Conservation (phyloP, 73 alveolate species). For the Blepharisma stoltei region DNA sequence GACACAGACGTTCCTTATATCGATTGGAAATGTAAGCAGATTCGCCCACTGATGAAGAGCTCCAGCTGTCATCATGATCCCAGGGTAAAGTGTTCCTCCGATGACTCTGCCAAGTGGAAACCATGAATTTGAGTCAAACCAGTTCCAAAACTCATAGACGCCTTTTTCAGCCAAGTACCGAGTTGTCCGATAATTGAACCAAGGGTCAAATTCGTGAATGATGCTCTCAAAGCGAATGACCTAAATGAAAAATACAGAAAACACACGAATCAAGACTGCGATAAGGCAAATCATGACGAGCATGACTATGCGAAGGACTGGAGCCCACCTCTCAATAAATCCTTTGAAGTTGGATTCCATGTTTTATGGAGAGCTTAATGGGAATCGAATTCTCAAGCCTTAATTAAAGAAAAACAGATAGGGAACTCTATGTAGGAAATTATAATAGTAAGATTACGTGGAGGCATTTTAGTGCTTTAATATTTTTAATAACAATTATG, state of each 20-base stretch:
- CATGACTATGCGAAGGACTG: conserved; percentile 80
- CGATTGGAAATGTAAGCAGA: conserved; percentile 90
- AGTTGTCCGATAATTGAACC: conserved; percentile 97
- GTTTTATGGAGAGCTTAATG: no score
- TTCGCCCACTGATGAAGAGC: conserved; percentile 85
- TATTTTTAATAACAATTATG: no score
- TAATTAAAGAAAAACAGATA: no score
- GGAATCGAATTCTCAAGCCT: no score
- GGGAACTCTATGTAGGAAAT: no score
- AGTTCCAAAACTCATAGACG: conserved; percentile 96
- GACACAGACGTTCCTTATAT: conserved; percentile 97
- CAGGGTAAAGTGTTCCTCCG: conserved; percentile 99
- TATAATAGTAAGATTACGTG: no score
- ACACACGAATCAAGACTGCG: conserved; percentile 90
- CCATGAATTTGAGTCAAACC: conserved; percentile 99
- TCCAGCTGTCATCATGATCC: conserved; percentile 96
- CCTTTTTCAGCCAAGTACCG: conserved; percentile 92
- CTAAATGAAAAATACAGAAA: conserved; percentile 66
- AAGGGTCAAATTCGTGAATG: conserved; percentile 99
- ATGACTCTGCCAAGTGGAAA: conserved; percentile 98
- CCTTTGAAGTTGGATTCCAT: no score
- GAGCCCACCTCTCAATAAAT: conserved; percentile 60
- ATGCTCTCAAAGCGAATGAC: conserved; percentile 90
- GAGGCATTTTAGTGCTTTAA: no score
- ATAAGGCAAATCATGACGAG: conserved; percentile 73